Evolutionary conservation across 345 rosid species (phyloP), one percentile per base, ranked within the genome.

Genomic region (Populus deltoides): DNA sequence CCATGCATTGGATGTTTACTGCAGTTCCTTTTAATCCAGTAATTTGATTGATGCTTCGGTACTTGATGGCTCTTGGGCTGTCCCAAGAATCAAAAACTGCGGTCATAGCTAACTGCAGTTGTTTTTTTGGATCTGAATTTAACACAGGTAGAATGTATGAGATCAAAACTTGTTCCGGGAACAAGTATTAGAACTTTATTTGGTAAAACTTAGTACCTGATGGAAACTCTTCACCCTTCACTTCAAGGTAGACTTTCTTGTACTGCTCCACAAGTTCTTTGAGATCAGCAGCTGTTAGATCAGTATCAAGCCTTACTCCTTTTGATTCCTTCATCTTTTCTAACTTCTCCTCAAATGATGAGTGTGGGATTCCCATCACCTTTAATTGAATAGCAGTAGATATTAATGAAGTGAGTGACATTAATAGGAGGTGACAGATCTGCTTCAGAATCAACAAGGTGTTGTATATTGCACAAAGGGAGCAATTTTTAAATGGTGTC

Each of bases 81-180:
- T 95, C 99, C 99, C 99, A 93, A 13, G 98, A 95, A 75, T 91
- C 93, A 66, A 95, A 95, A 29, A 95, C 97, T 5, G 99, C 97
- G 79, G 89, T 80, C 68, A 95, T 76, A 9, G 98, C 89, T 63
- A 92, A 79, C 66, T 78, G 82, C 77, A 95, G 74, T 79, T 95
- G 99, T 85, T 80, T 81, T 79, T 82, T 89, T 20, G 99, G 99
- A 83, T 93, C 99, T 90, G 83, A 74, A 68, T 8, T 80, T 17
- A 31, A 27, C 20, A 78, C 38, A 70, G n/a, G 45, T 35, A 36
- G 66, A 75, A 67, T 33, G 20, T 2, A 67, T 33, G 20, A 73
- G 73, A 20, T 74, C 15, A 72, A 24, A 33, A 63, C 31, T 67
- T 59, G n/a, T 38, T 68, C 8, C 35, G 4, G 12, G 22, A n/a